These are phyloP conservation scores for Knufia petricola DNA, from an alignment of 2,329 filamentous ascomycete species.

Conservation along the genomic window DNA sequence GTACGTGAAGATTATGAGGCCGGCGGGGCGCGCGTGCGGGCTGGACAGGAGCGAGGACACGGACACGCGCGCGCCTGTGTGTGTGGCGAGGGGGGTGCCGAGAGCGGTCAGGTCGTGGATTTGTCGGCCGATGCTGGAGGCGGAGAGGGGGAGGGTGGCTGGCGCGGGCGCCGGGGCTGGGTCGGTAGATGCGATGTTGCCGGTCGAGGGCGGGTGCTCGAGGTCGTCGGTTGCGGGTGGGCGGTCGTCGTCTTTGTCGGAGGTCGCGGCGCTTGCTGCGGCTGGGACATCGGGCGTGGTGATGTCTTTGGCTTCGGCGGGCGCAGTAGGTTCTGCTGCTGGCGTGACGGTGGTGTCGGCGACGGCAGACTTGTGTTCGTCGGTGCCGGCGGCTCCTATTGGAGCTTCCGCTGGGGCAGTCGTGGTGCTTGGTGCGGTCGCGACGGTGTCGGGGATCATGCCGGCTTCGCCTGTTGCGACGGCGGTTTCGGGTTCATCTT, in stretches of 20 bases:
- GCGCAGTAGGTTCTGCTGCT: neutral
- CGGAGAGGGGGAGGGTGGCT: constrained; percentile 2
- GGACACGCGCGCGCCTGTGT: constrained; percentile 65
- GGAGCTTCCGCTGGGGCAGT: neutral
- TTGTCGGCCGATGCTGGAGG: constrained; percentile 37
- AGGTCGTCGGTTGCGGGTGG: constrained; percentile 5
- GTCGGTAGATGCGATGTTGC: constrained; percentile 20
- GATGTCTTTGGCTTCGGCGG: no score
- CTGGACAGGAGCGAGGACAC: neutral
- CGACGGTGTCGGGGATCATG: constrained; percentile 8
- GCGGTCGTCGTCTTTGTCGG: neutral
- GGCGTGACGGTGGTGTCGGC: no score
- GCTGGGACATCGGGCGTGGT: neutral
- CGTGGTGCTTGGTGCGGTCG: constrained; percentile 5
- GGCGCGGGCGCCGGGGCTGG: constrained; percentile 22
- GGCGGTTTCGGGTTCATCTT: neutral
- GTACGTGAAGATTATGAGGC: constrained; percentile 56
- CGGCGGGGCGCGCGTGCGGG: neutral
- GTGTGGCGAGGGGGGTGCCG: constrained; percentile 66
- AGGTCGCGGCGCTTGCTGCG: neutral
- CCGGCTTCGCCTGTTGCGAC: constrained; percentile 7
- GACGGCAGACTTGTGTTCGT: neutral
- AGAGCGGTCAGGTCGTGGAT: constrained; percentile 44
- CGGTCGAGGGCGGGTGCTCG: constrained; percentile 8
- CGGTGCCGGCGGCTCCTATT: neutral